Base-by-base conservation (phyloP, 164 flowering plant genomes). In the Tetrastigma voinierianum region DNA sequence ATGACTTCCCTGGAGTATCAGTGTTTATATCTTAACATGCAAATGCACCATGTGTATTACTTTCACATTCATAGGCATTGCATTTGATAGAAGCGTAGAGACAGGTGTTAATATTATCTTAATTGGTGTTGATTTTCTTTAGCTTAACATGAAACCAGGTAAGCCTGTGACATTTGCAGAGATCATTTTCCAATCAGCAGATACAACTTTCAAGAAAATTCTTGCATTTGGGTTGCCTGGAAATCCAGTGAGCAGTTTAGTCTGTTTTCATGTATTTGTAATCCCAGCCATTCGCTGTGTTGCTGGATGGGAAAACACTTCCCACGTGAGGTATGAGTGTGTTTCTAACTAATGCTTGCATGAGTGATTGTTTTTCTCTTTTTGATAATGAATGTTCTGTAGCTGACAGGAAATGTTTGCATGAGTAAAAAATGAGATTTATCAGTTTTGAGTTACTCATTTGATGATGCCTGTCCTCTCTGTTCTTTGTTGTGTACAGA, bases 141-240 rank as follows among this genome's bases (percentile, higher is more conserved):
- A 91, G 98, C 86, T 95, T 75, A 64, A 62, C 60, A 91, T 95
- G 96, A 95, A 81, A 68, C 98, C 98, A 10, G 98, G 98, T 59
- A 91, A 95, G 77, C 98, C 98, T 54, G 58, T 89, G 69, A 90
- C 91, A 49, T 95, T 95, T 86, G 96, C 94, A 3, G 91, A 86
- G 74, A 78, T 94, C 56, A 58, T 59, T 61, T 25, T 67, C n/a
- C 70, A 77, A 54, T 67, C 81, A 56, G 52, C 67, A 48, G 81
- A 66, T 61, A 68, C 48, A 61, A 19, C 19, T 44, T 64, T 24
- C 17, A 79, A 76, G 51, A 85, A 86, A 70, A 77, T 90, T 67
- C 87, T 95, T 79, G 96, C 91, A 53, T 95, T 91, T 83, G 98
- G 97, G 21, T 80, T 95, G 62, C 98, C 98, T 66, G 98, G 98